A percentile compares a stretch with the other conserved stretches of the same genome.
These are phyloP conservation scores for Aureobasidium subglaciale DNA, from an alignment of 2,329 filamentous ascomycete genomes.

Conservation along the genomic window DNA sequence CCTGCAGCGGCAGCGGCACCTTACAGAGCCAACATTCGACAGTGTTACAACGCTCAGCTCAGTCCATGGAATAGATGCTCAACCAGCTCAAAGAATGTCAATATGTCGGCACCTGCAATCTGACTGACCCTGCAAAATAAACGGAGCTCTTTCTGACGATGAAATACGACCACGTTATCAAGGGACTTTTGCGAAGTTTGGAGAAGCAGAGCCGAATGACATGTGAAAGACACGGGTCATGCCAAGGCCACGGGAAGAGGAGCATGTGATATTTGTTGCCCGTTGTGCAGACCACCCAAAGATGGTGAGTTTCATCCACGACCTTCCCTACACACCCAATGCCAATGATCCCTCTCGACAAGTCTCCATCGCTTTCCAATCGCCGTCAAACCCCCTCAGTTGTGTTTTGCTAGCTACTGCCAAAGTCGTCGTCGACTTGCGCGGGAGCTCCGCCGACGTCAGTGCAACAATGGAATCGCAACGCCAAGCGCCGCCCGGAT, in stretches of 20 bases:
- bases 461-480: slow-evolving; percentile 24
- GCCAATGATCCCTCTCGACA: neutral
- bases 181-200: neutral
- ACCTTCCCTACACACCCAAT: neutral
- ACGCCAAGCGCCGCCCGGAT: slow-evolving; percentile 31
- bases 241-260: neutral
- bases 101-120: too few relatives aligned
- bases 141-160: too few relatives aligned
- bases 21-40: neutral
- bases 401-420: neutral
- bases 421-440: slow-evolving; percentile 7
- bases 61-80: too few relatives aligned
- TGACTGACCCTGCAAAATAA: too few relatives aligned
- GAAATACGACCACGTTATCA: neutral
- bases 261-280: slow-evolving; percentile 10
- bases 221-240: slow-evolving; percentile 7
- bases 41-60: slow-evolving; percentile 1
- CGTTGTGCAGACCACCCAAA: slow-evolving; percentile 6
- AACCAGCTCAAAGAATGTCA: neutral
- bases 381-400: neutral
- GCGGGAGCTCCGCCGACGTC: slow-evolving; percentile 11
- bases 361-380: neutral
- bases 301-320: slow-evolving; percentile 6
- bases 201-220: neutral
- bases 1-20: slow-evolving; percentile 2